These are phyloP conservation scores for Hypoxylon sp. DNA, from an alignment of 2,329 filamentous ascomycete genomes.

Conservation along the genomic window DNA sequence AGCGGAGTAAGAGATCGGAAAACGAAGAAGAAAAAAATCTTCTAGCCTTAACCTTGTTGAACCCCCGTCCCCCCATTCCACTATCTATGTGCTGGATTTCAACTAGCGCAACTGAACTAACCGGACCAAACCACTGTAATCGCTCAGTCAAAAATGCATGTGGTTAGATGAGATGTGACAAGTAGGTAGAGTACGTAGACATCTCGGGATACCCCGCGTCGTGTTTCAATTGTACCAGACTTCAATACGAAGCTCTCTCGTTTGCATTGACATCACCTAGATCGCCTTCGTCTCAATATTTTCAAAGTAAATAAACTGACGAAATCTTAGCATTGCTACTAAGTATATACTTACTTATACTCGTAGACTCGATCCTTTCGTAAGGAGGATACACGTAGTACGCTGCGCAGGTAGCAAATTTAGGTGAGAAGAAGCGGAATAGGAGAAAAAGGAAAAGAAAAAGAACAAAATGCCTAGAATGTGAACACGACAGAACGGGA, in stretches of 20 bases:
- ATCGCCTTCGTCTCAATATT: conserved; percentile 6
- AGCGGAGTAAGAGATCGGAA: too few species aligned
- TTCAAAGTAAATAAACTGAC: not conserved
- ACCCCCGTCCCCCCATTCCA: conserved; percentile 5
- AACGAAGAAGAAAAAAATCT: too few species aligned
- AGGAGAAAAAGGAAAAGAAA: conserved; percentile 2
- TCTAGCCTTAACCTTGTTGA: not conserved
- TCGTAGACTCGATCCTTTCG: conserved; percentile 11
- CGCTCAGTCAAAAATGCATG: conserved; percentile 1
- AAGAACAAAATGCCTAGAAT: not conserved
- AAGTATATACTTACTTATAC: too few species aligned
- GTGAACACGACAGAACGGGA: conserved; percentile 3
- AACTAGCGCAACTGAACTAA: too few species aligned
- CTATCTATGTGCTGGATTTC: conserved; percentile 5
- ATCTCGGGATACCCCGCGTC: conserved; percentile 9
- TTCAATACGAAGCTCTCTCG: not conserved
- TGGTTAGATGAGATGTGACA: conserved; percentile 16
- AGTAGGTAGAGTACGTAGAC: not conserved
- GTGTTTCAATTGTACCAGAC: conserved; percentile 11
- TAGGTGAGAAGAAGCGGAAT: conserved; percentile 3
- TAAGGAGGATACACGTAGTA: too few species aligned
- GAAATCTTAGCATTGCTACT: too few species aligned
- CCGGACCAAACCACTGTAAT: too few species aligned
- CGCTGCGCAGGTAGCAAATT: too few species aligned
- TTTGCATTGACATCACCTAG: too few species aligned